Evolutionary conservation across 352 stramenopile genomes (phyloP).

Genomic region (Blastocystis hominis): DNA sequence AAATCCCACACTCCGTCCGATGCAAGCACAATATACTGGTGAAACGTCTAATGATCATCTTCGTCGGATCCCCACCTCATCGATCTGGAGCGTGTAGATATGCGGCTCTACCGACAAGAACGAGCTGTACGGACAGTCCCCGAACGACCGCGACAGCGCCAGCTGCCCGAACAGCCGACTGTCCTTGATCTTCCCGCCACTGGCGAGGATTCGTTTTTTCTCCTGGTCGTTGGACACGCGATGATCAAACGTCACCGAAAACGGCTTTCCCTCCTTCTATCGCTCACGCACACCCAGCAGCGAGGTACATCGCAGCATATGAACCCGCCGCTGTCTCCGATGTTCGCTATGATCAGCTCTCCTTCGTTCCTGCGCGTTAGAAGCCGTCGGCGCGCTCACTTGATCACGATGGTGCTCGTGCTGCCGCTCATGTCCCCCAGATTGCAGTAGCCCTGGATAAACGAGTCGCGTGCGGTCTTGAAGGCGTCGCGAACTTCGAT

Average conservation of each 20-base stretch:
- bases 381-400: background rate
- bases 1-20: slow-evolving; percentile 45
- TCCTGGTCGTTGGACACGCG: slow-evolving; percentile 14
- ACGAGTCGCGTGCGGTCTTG: background rate
- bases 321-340: slow-evolving; percentile 24
- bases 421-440: slow-evolving; percentile 32
- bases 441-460: slow-evolving; percentile 6
- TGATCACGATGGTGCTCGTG: slow-evolving; percentile 45
- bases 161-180: slow-evolving; percentile 22
- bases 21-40: slow-evolving; percentile 3
- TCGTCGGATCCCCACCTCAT: background rate
- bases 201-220: slow-evolving; percentile 16
- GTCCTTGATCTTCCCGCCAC: slow-evolving; percentile 32
- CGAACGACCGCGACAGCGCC: slow-evolving; percentile 19
- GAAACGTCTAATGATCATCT: background rate
- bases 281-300: too few species aligned
- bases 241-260: slow-evolving; percentile 12
- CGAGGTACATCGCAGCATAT: slow-evolving; percentile 8
- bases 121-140: slow-evolving; percentile 24
- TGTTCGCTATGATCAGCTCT: slow-evolving; percentile 36
- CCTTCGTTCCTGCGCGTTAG: background rate
- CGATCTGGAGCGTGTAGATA: slow-evolving; percentile 2
- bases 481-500: slow-evolving; percentile 7
- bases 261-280: slow-evolving; percentile 5
- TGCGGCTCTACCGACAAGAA: slow-evolving; percentile 31